These are phyloP conservation scores for Diaporthe velutina DNA, from an alignment of 2,329 filamentous ascomycete species.

Conservation along the genomic window DNA sequence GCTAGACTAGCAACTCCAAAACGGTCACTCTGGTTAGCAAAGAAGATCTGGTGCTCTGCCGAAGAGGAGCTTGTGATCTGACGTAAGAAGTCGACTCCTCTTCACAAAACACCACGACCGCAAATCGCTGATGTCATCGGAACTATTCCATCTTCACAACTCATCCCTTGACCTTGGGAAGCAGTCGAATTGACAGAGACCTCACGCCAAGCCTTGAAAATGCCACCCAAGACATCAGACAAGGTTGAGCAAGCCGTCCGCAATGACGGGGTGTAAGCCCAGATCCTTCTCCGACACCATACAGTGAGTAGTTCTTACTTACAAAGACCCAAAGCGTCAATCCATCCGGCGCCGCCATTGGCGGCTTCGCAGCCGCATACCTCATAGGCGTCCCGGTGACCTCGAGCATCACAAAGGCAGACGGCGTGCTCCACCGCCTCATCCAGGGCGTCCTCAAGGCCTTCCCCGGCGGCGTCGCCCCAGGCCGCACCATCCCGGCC, in stretches of 20 bases:
- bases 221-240: conserved; percentile 19
- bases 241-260: neutral
- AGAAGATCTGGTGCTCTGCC: neutral
- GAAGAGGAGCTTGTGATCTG: neutral
- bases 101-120: neutral
- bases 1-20: too few species aligned
- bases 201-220: neutral
- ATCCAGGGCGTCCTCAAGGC: conserved; percentile 16
- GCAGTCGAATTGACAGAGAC: neutral
- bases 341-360: conserved; percentile 28
- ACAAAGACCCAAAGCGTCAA: conserved; percentile 27
- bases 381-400: conserved; percentile 31
- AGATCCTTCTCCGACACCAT: neutral
- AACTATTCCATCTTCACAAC: too few species aligned
- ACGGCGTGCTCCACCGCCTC: conserved; percentile 24
- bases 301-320: neutral
- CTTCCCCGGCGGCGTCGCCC: conserved; percentile 28
- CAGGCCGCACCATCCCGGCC: conserved; percentile 32
- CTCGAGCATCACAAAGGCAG: conserved; percentile 21
- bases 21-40: too few species aligned
- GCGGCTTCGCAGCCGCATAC: conserved; percentile 30
- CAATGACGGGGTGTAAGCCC: conserved; percentile 18
- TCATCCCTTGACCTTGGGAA: neutral
- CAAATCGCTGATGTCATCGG: neutral
- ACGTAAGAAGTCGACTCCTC: neutral